These are phyloP conservation scores for Coprinellus micaceus DNA, from an alignment of 768 basidiomycete species.

Conservation along the genomic window DNA sequence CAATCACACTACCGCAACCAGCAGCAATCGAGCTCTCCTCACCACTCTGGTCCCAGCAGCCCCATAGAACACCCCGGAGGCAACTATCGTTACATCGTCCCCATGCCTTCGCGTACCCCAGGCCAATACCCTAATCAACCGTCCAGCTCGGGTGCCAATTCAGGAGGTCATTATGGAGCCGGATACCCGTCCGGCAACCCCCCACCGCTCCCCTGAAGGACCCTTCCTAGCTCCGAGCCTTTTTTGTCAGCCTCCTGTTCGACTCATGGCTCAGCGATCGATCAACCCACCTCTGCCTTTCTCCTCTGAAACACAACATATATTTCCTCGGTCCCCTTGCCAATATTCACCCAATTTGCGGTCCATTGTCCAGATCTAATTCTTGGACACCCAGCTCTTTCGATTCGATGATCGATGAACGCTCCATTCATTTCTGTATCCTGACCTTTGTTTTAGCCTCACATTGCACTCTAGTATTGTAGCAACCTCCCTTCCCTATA, in stretches of 20 bases:
- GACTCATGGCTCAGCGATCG: no score
- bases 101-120: constrained; percentile 1
- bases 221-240: neutral
- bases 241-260: neutral
- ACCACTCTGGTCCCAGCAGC: constrained; percentile 32
- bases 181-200: neutral
- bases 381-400: neutral
- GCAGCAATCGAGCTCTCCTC: constrained; percentile 34
- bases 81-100: constrained; percentile 4
- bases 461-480: neutral
- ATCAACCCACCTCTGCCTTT: neutral
- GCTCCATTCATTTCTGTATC: neutral
- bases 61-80: constrained; percentile 24
- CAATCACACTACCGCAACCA: constrained; percentile 24
- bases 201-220: neutral
- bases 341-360: no score
- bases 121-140: constrained; percentile 5
- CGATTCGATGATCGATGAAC: neutral
- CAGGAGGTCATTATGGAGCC: neutral
- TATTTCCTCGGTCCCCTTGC: neutral
- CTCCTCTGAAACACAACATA: neutral
- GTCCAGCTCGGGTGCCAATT: neutral
- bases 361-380: no score
- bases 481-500: neutral
- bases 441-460: neutral